A percentile compares a stretch with the other conserved stretches of the same genome.
These are phyloP conservation scores for Eucalyptus marginata DNA, from an alignment of 345 rosid genomes.

Conservation along the genomic window DNA sequence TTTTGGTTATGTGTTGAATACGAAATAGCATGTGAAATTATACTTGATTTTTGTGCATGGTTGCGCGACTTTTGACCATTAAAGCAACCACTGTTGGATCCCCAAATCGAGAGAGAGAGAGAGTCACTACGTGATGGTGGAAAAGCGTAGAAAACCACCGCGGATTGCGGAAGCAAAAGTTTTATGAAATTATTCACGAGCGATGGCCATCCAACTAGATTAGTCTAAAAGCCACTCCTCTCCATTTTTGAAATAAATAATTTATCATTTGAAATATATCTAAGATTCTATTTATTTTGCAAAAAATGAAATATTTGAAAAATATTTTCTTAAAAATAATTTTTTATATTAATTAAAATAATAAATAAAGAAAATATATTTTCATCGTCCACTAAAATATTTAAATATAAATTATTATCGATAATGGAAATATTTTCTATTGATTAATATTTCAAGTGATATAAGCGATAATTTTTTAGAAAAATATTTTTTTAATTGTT, in stretches of 20 bases:
- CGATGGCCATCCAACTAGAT: neutral
- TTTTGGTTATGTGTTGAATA: neutral
- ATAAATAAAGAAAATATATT: too few species aligned
- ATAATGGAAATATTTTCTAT: too few species aligned
- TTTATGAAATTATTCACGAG: neutral
- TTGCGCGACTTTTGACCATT: neutral
- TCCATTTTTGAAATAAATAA: neutral
- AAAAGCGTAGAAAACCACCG: neutral
- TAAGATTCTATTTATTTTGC: too few species aligned
- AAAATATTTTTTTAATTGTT: too few species aligned
- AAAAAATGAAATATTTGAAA: too few species aligned
- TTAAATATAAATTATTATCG: too few species aligned
- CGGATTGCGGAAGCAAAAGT: neutral
- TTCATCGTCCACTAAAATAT: neutral
- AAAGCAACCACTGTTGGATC: neutral
- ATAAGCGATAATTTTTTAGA: fast-evolving
- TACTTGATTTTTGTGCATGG: neutral
- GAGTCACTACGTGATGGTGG: neutral
- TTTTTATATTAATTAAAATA: too few species aligned
- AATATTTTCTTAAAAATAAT: too few species aligned
- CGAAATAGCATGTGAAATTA: neutral
- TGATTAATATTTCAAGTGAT: neutral
- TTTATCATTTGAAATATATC: neutral
- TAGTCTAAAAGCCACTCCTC: neutral
- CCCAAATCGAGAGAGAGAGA: neutral